A percentile compares a stretch with the other conserved stretches of the same genome.
Conservation (phyloP, 257 asterid species). For the Pogostemon cablin region DNA sequence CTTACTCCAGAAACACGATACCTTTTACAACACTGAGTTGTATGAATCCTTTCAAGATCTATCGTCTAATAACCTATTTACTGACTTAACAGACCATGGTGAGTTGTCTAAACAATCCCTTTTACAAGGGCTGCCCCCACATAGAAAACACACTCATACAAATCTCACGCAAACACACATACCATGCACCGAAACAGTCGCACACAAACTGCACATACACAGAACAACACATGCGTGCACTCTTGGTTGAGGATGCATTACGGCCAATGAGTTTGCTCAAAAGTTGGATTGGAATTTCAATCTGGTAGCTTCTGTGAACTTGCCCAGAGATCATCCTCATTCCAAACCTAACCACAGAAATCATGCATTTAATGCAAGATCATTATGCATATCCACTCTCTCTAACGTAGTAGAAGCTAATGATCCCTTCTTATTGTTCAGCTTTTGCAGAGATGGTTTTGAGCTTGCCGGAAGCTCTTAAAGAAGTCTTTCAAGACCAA, state of each 20-base stretch:
- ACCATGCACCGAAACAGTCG: background rate
- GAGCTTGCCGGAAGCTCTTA: slow-evolving; percentile 72
- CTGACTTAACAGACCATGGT: too few relatives aligned
- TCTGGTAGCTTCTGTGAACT: background rate
- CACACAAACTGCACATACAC: background rate
- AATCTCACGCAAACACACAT: background rate
- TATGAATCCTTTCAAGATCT: too few relatives aligned
- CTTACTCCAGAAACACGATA: too few relatives aligned
- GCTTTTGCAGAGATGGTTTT: slow-evolving; percentile 93
- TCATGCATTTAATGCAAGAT: background rate
- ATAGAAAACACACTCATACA: background rate
- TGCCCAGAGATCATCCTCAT: background rate
- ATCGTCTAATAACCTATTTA: too few relatives aligned
- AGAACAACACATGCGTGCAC: background rate
- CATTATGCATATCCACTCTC: background rate
- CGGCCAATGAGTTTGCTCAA: slow-evolving; percentile 36
- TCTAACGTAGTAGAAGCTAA: slow-evolving; percentile 11
- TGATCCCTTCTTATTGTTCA: slow-evolving; percentile 34
- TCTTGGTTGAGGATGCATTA: slow-evolving; percentile 73
- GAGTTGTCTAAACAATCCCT: too few relatives aligned
- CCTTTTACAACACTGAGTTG: too few relatives aligned
- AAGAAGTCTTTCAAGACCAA: slow-evolving; percentile 49
- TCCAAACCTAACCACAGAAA: background rate
- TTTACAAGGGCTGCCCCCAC: background rate
- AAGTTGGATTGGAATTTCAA: slow-evolving; percentile 48